Percentiles rank a stretch among this genome's conserved stretches.
phyloP scores from a whole-genome alignment of 2,329 filamentous ascomycete genomes.

The Cyphellophora attinorum region DNA sequence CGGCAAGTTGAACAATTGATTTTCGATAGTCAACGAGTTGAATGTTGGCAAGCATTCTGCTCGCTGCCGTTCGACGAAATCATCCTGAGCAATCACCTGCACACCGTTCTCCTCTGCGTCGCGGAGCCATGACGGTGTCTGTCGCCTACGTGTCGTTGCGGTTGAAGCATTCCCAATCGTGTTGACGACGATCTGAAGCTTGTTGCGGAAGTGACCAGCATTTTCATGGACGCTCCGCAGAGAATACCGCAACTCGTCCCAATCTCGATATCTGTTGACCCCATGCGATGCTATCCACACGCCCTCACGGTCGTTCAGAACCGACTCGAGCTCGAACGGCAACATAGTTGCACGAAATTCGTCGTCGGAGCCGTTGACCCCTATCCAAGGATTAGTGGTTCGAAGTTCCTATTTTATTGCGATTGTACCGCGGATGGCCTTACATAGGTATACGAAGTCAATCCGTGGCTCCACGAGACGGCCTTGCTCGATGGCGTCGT shows the following conservation, averaged over 20 bases:
- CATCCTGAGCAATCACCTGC: conserved; percentile 4
- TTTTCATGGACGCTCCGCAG: conserved; percentile 4
- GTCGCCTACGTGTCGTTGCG: neutral
- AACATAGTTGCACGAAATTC: conserved; percentile 2
- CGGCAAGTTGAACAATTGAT: conserved; percentile 5
- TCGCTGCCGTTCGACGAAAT: conserved; percentile 2
- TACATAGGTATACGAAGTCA: conserved; percentile 8
- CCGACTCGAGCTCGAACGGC: conserved; percentile 1
- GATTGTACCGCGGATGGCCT: too few relatives aligned
- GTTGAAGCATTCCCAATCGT: conserved; percentile 2
- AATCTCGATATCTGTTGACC: conserved; percentile 6
- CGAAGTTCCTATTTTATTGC: too few relatives aligned
- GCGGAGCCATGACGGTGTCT: conserved; percentile 4
- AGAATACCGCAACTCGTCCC: conserved; percentile 6
- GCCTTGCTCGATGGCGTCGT: conserved; percentile 1
- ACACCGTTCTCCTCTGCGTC: neutral
- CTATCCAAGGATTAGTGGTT: conserved; percentile 4
- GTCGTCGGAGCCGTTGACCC: conserved; percentile 6
- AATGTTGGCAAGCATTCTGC: conserved; percentile 4
- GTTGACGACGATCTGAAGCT: conserved; percentile 6
- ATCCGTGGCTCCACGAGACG: conserved; percentile 3
- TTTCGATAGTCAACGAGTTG: conserved; percentile 6
- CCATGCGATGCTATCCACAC: conserved; percentile 4
- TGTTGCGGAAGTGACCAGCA: conserved; percentile 4
- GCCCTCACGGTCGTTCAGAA: conserved; percentile 3